Base-by-base conservation (phyloP, 306 rosid species). In the Pyrus pyrifolia region DNA sequence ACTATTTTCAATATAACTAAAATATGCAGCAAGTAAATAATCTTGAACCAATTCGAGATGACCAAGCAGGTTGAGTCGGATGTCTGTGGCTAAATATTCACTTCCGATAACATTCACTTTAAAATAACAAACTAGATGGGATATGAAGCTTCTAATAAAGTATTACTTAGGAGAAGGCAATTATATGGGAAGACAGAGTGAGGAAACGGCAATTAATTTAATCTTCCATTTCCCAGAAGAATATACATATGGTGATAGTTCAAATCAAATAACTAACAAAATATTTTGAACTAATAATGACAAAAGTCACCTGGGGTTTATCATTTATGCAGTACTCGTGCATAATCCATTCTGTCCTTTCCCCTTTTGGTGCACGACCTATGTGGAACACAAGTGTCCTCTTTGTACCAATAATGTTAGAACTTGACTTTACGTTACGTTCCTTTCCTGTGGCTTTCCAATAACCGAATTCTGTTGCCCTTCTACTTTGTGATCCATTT, bases 401-500 rank as follows among this genome's bases (percentile, higher is more conserved):
- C 79, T 95, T 95, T 0, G 99, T 88, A 57, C 99, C 99, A 46
- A 95, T 82, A 23, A 88, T 81, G 6, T 83, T 71, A n/a, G 88
- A 68, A 72, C 90, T 91, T 4, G 98, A 88, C 87, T 95, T 95
- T 12, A 95, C 89, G 6, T 82, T 89, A 21, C 98, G 91, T 77
- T 95, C 97, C 79, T 95, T 95, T 1, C 98, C 98, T 0, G 98
- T 95, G 62, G 98, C 98, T 81, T 95, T 95, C 98, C 98, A 95
- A 64, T 94, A 94, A 11, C 98, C 98, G 72, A 73, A 64, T 46
- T 92, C 97, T 4, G 98, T 95, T 15, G 97, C 99, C 71, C 99
- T 89, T 76, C 73, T 89, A 78, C 97, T 95, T 44, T 95, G 97
- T 21, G 93, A 86, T 46, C 99, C 99, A 53, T 95, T 90, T 53